phyloP scores from a whole-genome alignment of 2,329 filamentous ascomycete species.

The Colletotrichum liaoningense region DNA sequence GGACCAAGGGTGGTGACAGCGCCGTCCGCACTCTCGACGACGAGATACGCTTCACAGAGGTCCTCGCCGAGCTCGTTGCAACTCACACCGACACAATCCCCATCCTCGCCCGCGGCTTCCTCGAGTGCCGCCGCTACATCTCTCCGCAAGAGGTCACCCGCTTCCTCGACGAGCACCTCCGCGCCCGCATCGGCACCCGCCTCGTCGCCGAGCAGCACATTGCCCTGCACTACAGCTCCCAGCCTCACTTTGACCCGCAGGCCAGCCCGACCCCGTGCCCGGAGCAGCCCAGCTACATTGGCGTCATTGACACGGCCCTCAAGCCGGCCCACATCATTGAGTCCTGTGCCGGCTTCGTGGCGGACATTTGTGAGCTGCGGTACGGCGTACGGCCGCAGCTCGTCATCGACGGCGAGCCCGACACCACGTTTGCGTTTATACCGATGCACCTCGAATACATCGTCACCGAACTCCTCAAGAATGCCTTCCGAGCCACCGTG shows the following conservation, averaged over 20 bases:
- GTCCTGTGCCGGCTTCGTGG: slow-evolving; percentile 88
- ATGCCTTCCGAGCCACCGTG: slow-evolving; percentile 93
- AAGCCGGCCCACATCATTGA: slow-evolving; percentile 85
- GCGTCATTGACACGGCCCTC: slow-evolving; percentile 92
- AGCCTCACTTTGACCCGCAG: slow-evolving; percentile 74
- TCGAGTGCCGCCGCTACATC: slow-evolving; percentile 94
- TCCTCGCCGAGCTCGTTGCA: slow-evolving; percentile 93
- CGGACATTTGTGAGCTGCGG: slow-evolving; percentile 95
- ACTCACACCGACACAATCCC: slow-evolving; percentile 96
- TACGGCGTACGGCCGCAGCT: slow-evolving; percentile 89
- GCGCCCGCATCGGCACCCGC: slow-evolving; percentile 92
- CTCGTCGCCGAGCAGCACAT: slow-evolving; percentile 97
- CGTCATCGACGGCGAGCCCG: slow-evolving; percentile 84
- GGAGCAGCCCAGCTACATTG: slow-evolving; percentile 79
- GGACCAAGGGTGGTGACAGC: slow-evolving; percentile 49
- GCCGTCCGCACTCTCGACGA: slow-evolving; percentile 82
- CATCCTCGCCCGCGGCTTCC: slow-evolving; percentile 88
- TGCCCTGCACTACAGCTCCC: slow-evolving; percentile 79
- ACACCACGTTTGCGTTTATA: slow-evolving; percentile 91
- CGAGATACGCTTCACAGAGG: slow-evolving; percentile 90
- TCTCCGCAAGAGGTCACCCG: slow-evolving; percentile 83
- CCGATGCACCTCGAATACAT: slow-evolving; percentile 98
- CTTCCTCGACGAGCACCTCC: slow-evolving; percentile 93
- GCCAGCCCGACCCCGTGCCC: slow-evolving; percentile 62
- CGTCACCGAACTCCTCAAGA: slow-evolving; percentile 95